Conservation (phyloP, 1,139 yeast genomes). For the Yamadazyma sp. region DNA sequence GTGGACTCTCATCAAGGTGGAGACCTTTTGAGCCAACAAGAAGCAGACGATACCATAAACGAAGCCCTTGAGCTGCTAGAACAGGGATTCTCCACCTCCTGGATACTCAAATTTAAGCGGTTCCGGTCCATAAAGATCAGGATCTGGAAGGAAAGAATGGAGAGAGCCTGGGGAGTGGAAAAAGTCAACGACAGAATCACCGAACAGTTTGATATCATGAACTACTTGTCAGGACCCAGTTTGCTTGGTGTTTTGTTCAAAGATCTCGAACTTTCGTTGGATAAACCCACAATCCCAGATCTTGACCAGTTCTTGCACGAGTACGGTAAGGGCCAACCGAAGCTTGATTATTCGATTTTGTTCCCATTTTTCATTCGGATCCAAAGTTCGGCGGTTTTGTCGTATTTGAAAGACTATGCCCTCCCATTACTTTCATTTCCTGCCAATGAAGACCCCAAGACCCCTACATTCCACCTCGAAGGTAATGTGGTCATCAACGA, state of each 20-base stretch:
- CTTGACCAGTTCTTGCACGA: slow-evolving; percentile 37
- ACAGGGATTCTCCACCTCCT: slow-evolving; percentile 60
- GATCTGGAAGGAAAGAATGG: slow-evolving; percentile 27
- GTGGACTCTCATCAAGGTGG: background rate
- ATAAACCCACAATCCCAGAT: slow-evolving; percentile 28
- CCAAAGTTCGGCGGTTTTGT: slow-evolving; percentile 31
- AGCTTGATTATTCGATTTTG: slow-evolving; percentile 38
- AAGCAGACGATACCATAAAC: slow-evolving; percentile 30
- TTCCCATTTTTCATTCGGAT: slow-evolving; percentile 34
- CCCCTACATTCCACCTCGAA: slow-evolving; percentile 30
- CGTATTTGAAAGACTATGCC: slow-evolving; percentile 40
- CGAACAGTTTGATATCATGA: slow-evolving; percentile 37
- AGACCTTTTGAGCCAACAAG: slow-evolving; percentile 17
- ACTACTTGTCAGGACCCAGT: slow-evolving; percentile 37
- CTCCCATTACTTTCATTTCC: slow-evolving; percentile 47
- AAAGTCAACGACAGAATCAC: slow-evolving; percentile 28
- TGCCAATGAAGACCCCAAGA: slow-evolving; percentile 22
- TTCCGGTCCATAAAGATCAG: slow-evolving; percentile 26
- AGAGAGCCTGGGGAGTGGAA: slow-evolving; percentile 39
- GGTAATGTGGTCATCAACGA: slow-evolving; percentile 48
- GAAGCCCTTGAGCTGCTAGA: slow-evolving; percentile 38
- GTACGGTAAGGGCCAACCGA: slow-evolving; percentile 44
- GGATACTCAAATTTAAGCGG: slow-evolving; percentile 52
- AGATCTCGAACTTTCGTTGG: slow-evolving; percentile 31
- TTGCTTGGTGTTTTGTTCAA: slow-evolving; percentile 31